phyloP scores from a whole-genome alignment of 768 basidiomycete species.

The Boletus subparvulus region DNA sequence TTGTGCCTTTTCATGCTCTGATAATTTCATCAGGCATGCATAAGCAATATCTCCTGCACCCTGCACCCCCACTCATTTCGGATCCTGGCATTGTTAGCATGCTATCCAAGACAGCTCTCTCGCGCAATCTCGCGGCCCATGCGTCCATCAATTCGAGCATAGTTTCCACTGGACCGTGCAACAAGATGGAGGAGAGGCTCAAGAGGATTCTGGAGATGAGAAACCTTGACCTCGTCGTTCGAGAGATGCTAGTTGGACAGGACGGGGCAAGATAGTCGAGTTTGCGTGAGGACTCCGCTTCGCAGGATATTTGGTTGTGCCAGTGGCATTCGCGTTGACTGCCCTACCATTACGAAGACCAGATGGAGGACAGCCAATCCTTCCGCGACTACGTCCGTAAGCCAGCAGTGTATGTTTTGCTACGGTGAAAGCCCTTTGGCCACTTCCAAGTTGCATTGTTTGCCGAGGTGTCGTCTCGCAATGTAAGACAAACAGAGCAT shows the following conservation, averaged over 20 bases:
- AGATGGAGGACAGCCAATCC: too few species aligned
- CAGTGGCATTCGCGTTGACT: too few species aligned
- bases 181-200: slow-evolving; percentile 51
- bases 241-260: slow-evolving; percentile 40
- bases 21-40: slow-evolving; percentile 40
- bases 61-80: slow-evolving; percentile 49
- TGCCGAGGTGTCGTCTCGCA: too few species aligned
- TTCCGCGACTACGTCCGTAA: too few species aligned
- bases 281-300: not conserved
- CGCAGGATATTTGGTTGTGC: too few species aligned
- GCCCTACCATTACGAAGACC: too few species aligned
- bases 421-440: too few species aligned
- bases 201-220: slow-evolving; percentile 45
- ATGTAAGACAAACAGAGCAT: too few species aligned
- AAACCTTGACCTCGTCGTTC: slow-evolving; percentile 50
- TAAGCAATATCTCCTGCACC: slow-evolving; percentile 47
- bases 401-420: too few species aligned
- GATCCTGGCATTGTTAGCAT: slow-evolving; percentile 40
- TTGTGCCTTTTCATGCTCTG: not conserved
- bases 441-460: too few species aligned
- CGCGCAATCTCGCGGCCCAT: slow-evolving; percentile 59
- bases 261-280: not conserved
- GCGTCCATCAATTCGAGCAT: slow-evolving; percentile 46
- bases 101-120: slow-evolving; percentile 49
- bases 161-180: slow-evolving; percentile 42